Evolutionary conservation across 768 basidiomycete species (phyloP), one percentile per base, ranked within the genome.

Genomic region (Phaeotremella skinneri): DNA sequence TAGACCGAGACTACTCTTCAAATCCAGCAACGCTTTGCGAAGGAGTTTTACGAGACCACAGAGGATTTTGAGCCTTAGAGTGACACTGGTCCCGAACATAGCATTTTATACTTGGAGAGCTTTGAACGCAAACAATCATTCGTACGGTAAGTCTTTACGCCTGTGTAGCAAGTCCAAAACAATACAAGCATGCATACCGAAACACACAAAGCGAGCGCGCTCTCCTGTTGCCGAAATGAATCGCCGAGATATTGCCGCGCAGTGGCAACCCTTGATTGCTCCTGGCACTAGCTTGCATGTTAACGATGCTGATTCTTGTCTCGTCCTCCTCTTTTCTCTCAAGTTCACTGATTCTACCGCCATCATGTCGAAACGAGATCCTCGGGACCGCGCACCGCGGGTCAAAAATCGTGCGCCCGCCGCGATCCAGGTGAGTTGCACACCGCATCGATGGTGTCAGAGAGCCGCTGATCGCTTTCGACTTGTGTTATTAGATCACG

Each of bases 381-480:
- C 69, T 41, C 62, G 67, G 27, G 76, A 76, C 32, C 48, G 78
- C n/a, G 75, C 76, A 16, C 76, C 75, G n/a, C 58, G 76, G 30
- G 91, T 98, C 64, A 93, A 94, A 83, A 98, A 98, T 78, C 84
- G 94, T 52, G 94, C 94, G 17, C 88, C 94, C 39, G 94, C 94
- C 49, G 88, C 91, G 59, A 82, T 97, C 61, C 91, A 94, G 79
- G 91, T 89, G 52, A 62, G 84, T 76, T 52, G 27, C 17, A 43
- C 30, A 11, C 41, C 45, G 14, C 50, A 16, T 21, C 1, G 7
- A 23, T 5, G 41, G 34, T 13, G 9, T 20, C n/a, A 55, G 27
- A 41, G 27, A 47, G 21, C 42, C 52, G 42, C 29, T 56, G 34
- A 27, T 37, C 11, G 20, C 23, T 32, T 26, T 45, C 25, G 34